phyloP scores from a whole-genome alignment of 2,329 filamentous ascomycete genomes.

The Lasiodiplodia hormozganensis region DNA sequence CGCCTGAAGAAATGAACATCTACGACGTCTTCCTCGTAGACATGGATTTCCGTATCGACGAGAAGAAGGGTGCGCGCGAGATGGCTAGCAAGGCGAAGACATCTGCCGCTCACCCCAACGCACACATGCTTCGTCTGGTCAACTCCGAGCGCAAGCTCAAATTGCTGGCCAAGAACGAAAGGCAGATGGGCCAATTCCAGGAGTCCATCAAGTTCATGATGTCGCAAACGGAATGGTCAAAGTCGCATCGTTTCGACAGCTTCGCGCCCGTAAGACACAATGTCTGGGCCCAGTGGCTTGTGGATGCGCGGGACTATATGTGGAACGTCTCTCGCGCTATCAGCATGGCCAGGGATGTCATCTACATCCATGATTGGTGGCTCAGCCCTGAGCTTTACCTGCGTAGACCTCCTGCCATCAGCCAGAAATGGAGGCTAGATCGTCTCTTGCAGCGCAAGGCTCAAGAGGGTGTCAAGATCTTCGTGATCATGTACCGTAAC shows the following conservation, averaged over 20 bases:
- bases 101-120: slow-evolving; percentile 67
- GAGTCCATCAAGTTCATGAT: slow-evolving; percentile 91
- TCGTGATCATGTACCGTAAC: slow-evolving; percentile 97
- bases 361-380: slow-evolving; percentile 99
- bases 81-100: slow-evolving; percentile 71
- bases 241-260: slow-evolving; percentile 85
- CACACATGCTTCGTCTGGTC: slow-evolving; percentile 85
- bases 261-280: slow-evolving; percentile 88
- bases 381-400: slow-evolving; percentile 95
- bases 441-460: slow-evolving; percentile 92
- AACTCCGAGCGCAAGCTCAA: slow-evolving; percentile 94
- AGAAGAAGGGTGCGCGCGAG: slow-evolving; percentile 66
- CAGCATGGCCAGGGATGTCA: slow-evolving; percentile 95
- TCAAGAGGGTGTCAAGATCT: slow-evolving; percentile 93
- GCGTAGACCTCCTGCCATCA: slow-evolving; percentile 90
- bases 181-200: slow-evolving; percentile 88
- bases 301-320: slow-evolving; percentile 98
- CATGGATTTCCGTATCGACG: slow-evolving; percentile 80
- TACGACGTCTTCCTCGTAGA: slow-evolving; percentile 99
- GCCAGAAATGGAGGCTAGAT: slow-evolving; percentile 96
- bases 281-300: slow-evolving; percentile 94
- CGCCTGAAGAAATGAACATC: slow-evolving; percentile 97
- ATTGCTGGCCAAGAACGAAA: slow-evolving; percentile 87
- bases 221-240: slow-evolving; percentile 80
- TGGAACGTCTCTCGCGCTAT: slow-evolving; percentile 98